These are phyloP conservation scores for Codiaeum variegatum DNA, from an alignment of 441 rosid genomes.

Conservation along the genomic window DNA sequence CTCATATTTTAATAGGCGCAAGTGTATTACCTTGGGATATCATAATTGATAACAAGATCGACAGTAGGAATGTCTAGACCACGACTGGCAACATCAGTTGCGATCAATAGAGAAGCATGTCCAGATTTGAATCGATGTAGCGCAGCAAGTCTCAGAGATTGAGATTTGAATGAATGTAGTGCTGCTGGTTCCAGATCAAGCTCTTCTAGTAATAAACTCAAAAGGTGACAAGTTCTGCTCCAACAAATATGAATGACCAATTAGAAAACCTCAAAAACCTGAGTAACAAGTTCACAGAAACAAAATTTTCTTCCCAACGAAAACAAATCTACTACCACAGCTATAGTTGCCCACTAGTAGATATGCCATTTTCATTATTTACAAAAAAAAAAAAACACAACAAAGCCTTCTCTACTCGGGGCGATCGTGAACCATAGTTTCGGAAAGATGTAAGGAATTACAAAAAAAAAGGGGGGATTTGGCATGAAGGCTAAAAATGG, in stretches of 20 bases:
- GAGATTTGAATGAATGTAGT: conserved; percentile 76
- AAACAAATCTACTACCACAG: neutral
- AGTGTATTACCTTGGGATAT: conserved; percentile 67
- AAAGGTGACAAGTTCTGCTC: conserved; percentile 65
- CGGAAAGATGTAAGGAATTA: too few species aligned
- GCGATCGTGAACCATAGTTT: too few species aligned
- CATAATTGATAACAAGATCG: conserved; percentile 90
- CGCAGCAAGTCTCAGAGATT: conserved; percentile 72
- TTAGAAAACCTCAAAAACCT: neutral
- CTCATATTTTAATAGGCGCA: neutral
- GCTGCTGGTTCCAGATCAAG: conserved; percentile 75
- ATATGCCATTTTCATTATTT: neutral
- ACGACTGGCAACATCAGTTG: conserved; percentile 93
- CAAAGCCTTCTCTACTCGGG: too few species aligned
- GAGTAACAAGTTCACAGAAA: neutral
- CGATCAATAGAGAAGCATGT: conserved; percentile 65
- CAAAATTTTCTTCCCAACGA: neutral
- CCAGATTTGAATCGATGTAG: conserved; percentile 85
- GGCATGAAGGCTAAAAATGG: neutral
- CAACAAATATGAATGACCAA: conserved; percentile 14
- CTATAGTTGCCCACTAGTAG: neutral
- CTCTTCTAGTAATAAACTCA: conserved; percentile 78
- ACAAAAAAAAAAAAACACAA: too few species aligned
- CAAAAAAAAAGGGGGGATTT: too few species aligned
- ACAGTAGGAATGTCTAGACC: conserved; percentile 97